These are phyloP conservation scores for Monilinia laxa DNA, from an alignment of 2,329 filamentous ascomycete species.

Conservation along the genomic window DNA sequence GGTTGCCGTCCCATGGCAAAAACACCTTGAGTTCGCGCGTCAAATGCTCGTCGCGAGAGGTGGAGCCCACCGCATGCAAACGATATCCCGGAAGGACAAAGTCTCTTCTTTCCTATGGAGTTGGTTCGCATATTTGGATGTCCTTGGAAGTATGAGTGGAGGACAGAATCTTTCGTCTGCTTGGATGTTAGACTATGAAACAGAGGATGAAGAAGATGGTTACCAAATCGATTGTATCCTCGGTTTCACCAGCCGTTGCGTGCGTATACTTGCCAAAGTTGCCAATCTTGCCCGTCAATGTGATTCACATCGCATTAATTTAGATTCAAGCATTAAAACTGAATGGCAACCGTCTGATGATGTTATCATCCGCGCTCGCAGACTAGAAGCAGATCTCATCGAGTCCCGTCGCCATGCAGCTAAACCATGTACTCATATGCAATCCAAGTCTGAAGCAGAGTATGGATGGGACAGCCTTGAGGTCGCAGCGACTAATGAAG, in stretches of 20 bases:
- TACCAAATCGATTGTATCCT: slow-evolving; percentile 77
- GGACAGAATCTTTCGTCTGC: slow-evolving; percentile 41
- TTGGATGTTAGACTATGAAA: slow-evolving; percentile 47
- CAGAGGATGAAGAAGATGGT: slow-evolving; percentile 55
- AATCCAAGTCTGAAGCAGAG: slow-evolving; percentile 49
- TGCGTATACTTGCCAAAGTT: slow-evolving; percentile 69
- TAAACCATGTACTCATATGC: slow-evolving; percentile 46
- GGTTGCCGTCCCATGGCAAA: slow-evolving; percentile 77
- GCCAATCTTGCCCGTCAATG: slow-evolving; percentile 69
- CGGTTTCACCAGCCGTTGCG: slow-evolving; percentile 71
- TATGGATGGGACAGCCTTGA: slow-evolving; percentile 60
- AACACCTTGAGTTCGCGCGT: slow-evolving; percentile 72
- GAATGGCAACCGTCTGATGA: slow-evolving; percentile 59
- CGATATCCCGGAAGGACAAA: slow-evolving; percentile 51
- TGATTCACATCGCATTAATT: slow-evolving; percentile 62
- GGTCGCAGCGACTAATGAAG: slow-evolving; percentile 70
- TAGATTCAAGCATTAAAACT: slow-evolving; percentile 49
- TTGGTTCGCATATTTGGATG: slow-evolving; percentile 83
- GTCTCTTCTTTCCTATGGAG: slow-evolving; percentile 73
- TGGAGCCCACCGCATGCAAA: slow-evolving; percentile 53
- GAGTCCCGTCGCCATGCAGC: slow-evolving; percentile 50
- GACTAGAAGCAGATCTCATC: slow-evolving; percentile 60
- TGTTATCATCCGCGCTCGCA: slow-evolving; percentile 55
- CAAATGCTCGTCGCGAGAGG: slow-evolving; percentile 69
- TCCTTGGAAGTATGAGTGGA: slow-evolving; percentile 70